phyloP scores from a whole-genome alignment of 2,329 filamentous ascomycete species.

The Ascochyta viciae-villosae region DNA sequence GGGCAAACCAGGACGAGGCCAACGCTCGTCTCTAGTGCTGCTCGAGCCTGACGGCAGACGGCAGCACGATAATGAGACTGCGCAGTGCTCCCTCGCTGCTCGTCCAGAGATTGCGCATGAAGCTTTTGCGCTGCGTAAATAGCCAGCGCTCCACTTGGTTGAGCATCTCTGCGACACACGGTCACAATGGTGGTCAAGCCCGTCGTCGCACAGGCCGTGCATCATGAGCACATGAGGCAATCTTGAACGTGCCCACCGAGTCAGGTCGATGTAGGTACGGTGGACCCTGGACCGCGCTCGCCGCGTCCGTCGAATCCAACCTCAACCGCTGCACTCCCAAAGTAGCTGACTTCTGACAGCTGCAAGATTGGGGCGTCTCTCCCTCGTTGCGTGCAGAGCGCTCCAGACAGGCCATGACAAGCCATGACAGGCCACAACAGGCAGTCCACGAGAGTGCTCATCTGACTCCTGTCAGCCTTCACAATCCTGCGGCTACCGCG shows the following conservation, averaged over 20 bases:
- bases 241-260: constrained; percentile 26
- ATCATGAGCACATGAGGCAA: constrained; percentile 27
- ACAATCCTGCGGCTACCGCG: constrained; percentile 32
- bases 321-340: constrained; percentile 7
- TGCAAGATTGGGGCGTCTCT: constrained; percentile 13
- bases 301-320: constrained; percentile 18
- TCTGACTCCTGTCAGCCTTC: constrained; percentile 20
- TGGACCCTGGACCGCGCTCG: constrained; percentile 32
- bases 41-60: constrained; percentile 31
- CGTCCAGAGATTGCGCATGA: constrained; percentile 7
- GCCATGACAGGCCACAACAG: not conserved
- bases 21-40: constrained; percentile 4
- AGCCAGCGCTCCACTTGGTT: constrained; percentile 13
- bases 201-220: constrained; percentile 20
- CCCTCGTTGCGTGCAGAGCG: constrained; percentile 10
- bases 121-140: constrained; percentile 10
- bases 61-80: constrained; percentile 23
- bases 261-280: constrained; percentile 13
- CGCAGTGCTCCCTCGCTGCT: constrained; percentile 18
- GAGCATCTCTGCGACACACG: constrained; percentile 13
- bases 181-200: constrained; percentile 8
- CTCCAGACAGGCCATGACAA: constrained; percentile 1
- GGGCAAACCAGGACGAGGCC: constrained; percentile 38
- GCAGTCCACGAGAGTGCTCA: constrained; percentile 18
- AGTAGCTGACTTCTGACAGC: not conserved